Conservation (phyloP, 352 stramenopile species). For the Pythium insidiosum region DNA sequence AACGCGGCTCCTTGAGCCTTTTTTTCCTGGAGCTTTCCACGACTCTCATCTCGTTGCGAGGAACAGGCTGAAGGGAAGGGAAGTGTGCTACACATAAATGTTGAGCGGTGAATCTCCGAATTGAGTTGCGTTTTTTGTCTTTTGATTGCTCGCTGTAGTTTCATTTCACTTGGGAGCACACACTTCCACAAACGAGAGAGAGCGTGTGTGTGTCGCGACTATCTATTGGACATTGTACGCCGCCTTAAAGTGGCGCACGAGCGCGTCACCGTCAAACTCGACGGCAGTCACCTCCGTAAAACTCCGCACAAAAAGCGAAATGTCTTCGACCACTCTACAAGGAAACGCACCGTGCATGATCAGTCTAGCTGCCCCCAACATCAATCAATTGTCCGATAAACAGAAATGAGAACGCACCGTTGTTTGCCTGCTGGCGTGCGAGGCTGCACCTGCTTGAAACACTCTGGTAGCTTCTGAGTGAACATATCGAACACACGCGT, state of each 20-base stretch:
- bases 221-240: conserved; percentile 29
- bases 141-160: too few species aligned
- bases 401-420: conserved; percentile 23
- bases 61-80: too few species aligned
- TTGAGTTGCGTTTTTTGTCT: too few species aligned
- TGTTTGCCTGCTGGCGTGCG: conserved; percentile 63
- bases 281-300: conserved; percentile 65
- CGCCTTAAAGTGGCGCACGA: conserved; percentile 56
- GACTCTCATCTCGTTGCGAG: neutral
- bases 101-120: too few species aligned
- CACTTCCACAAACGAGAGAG: too few species aligned
- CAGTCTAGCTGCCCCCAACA: neutral
- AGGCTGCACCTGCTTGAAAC: conserved; percentile 81
- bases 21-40: neutral
- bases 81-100: too few species aligned
- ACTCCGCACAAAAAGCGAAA: conserved; percentile 62
- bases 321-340: conserved; percentile 58
- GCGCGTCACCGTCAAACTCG: conserved; percentile 50
- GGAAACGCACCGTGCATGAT: too few species aligned
- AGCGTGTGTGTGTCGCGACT: neutral
- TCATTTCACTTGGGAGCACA: too few species aligned
- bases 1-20: conserved; percentile 30
- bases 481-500: conserved; percentile 87
- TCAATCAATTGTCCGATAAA: neutral
- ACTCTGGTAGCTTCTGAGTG: conserved; percentile 82